These are phyloP conservation scores for Nepenthes gracilis DNA, from an alignment of 148 eudicot genomes.

Conservation along the genomic window DNA sequence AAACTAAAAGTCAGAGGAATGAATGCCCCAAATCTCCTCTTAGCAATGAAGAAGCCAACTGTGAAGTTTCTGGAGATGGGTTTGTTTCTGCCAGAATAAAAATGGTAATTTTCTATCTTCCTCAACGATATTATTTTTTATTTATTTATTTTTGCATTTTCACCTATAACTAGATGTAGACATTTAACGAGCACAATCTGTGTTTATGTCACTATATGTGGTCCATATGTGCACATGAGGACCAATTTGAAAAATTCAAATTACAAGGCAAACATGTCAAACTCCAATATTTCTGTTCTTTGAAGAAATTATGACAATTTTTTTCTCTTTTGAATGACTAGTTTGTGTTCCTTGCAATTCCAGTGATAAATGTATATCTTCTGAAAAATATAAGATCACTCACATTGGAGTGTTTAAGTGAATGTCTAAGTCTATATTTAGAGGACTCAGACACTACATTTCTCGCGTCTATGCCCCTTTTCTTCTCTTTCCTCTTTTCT, in stretches of 20 bases:
- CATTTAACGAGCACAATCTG: not conserved
- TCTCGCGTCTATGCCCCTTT: too few relatives aligned
- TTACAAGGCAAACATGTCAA: not conserved
- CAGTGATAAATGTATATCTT: too few relatives aligned
- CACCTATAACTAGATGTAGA: not conserved
- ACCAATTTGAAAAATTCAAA: not conserved
- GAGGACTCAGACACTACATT: too few relatives aligned
- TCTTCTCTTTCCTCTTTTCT: too few relatives aligned
- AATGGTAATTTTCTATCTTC: constrained; percentile 44
- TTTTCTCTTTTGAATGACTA: not conserved
- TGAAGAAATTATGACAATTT: not conserved
- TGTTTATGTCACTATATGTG: not conserved
- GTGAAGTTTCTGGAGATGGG: constrained; percentile 45
- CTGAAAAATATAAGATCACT: too few relatives aligned
- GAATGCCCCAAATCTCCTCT: constrained; percentile 54
- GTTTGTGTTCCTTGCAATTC: too few relatives aligned
- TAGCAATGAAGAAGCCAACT: constrained; percentile 42
- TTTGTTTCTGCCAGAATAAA: constrained; percentile 92
- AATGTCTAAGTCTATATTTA: too few relatives aligned
- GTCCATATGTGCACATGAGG: not conserved
- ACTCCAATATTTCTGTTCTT: not conserved
- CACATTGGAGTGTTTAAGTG: too few relatives aligned
- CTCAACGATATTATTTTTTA: not conserved
- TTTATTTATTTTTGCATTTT: not conserved
- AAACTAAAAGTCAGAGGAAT: constrained; percentile 47